Base-by-base conservation (phyloP, 352 stramenopile genomes). In the Phytophthora tentaculata region DNA sequence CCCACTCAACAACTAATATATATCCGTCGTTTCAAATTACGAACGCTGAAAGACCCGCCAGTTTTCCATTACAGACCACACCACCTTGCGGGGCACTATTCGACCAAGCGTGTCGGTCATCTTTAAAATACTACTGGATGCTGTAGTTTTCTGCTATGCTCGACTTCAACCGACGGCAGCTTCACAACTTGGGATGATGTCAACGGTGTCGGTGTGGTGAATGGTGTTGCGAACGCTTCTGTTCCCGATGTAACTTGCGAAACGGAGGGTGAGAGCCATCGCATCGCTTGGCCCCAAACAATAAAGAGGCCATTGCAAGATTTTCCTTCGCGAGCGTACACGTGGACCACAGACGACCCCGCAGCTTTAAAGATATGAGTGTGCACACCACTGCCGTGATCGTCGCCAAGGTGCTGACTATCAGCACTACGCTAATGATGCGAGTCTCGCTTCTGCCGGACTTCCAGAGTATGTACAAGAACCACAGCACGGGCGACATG, bases 101-200 rank as follows among this genome's bases (percentile, higher is more conserved):
- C 64, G 19, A 50, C 56, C 50, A 74, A 65, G 23, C 8, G 60
- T 74, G 17, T 24, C 76, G 19, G 71, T 59, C 5, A 56, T 76
- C 45, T 60, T 69, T n/a, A n/a, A n/a, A n/a, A n/a, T 50, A 62
- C 63, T 8, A 69, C 59, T 3, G 54, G 55, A 74, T 71, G 56
- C 32, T 71, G 62, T 63, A 63, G 5, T 26, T 76, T 35, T 73
- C 67, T 20, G 50, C 68, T n/a, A 57, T 69, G 29, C 71, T 59
- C 0, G 72, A 79, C 56, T 79, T 71, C 56, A 68, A 84, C 71
- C 74, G 65, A 4, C 71, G 73, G 61, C 44, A 32, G 28, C 28
- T n/a, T n/a, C n/a, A n/a, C 5, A 32, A 32, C 28, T 32, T 32
- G 28, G 28, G 28, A 32, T 32, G 28, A 32, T 32, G 28, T 32